Conservation (phyloP, 1,139 yeast species). For the Suhomyces bokatorum region DNA sequence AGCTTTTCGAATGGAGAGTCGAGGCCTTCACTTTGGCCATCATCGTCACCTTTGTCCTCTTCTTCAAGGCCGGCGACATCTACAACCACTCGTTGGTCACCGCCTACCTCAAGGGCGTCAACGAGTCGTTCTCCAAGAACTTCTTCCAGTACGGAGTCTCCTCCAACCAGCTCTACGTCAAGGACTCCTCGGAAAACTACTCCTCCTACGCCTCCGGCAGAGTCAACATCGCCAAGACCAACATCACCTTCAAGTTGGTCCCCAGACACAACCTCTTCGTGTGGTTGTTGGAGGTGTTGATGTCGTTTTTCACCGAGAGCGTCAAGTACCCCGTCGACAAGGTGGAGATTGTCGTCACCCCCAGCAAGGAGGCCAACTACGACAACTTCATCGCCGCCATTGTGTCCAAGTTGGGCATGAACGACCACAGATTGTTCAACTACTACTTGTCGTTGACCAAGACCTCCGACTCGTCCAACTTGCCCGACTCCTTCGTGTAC, state of each 20-base stretch:
- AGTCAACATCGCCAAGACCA: constrained; percentile 64
- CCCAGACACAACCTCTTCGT: constrained; percentile 82
- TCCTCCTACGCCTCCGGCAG: constrained; percentile 90
- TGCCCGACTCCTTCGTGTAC: constrained; percentile 77
- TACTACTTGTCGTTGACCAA: constrained; percentile 84
- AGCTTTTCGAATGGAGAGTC: constrained; percentile 68
- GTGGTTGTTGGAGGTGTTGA: constrained; percentile 55
- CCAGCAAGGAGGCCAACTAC: constrained; percentile 54
- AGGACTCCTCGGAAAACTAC: constrained; percentile 71
- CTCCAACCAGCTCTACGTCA: constrained; percentile 49
- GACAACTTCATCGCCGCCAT: constrained; percentile 78
- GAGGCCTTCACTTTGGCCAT: constrained; percentile 61
- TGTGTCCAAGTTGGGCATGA: constrained; percentile 85
- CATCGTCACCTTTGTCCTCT: constrained; percentile 43
- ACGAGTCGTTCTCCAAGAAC: constrained; percentile 55
- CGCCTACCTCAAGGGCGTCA: constrained; percentile 46
- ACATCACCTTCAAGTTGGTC: constrained; percentile 61
- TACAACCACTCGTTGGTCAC: constrained; percentile 60
- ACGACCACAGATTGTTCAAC: constrained; percentile 68
- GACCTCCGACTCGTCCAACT: constrained; percentile 65
- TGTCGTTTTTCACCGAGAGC: constrained; percentile 55
- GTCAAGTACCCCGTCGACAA: constrained; percentile 58
- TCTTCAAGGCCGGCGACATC: constrained; percentile 58
- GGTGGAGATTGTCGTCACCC: constrained; percentile 61
- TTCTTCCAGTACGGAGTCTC: constrained; percentile 80